A percentile compares a stretch with the other conserved stretches of the same genome.
Evolutionary conservation across 108 stramenopile genomes (phyloP).

Genomic region (Mediolabrus comicus): DNA sequence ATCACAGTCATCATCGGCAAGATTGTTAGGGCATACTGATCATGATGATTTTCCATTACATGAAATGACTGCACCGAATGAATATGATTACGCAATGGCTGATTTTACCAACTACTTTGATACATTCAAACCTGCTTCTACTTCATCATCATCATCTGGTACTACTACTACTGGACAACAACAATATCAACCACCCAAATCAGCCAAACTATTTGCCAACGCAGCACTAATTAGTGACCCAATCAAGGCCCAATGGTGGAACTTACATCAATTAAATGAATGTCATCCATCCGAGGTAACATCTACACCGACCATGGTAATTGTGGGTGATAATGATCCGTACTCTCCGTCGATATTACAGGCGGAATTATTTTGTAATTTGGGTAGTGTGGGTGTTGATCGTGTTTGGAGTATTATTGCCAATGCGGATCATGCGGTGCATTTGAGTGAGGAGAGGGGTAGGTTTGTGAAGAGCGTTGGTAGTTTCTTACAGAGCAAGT

Average conservation of each 20-base stretch:
- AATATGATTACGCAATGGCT: constrained; percentile 77
- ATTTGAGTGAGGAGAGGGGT: constrained; percentile 68
- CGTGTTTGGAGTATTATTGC: constrained; percentile 80
- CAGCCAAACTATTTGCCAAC: constrained; percentile 66
- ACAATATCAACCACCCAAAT: constrained; percentile 43
- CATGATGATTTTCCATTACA: constrained; percentile 36
- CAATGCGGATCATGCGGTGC: constrained; percentile 84
- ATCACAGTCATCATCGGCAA: not conserved
- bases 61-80: constrained; percentile 48
- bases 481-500: constrained; percentile 23
- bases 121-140: not conserved
- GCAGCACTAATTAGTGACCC: constrained; percentile 80
- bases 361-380: constrained; percentile 68
- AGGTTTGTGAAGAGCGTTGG: constrained; percentile 63
- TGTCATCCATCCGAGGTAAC: constrained; percentile 78
- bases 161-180: not conserved
- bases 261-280: constrained; percentile 88
- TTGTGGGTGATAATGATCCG: constrained; percentile 81
- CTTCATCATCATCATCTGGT: not conserved
- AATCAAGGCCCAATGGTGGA: constrained; percentile 80
- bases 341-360: constrained; percentile 70
- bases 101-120: constrained; percentile 71
- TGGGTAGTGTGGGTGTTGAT: constrained; percentile 69
- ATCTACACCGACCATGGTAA: constrained; percentile 71
- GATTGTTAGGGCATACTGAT: constrained; percentile 10